Evolutionary conservation across 108 stramenopile genomes (phyloP).

Genomic region (Nitzschia sp.): DNA sequence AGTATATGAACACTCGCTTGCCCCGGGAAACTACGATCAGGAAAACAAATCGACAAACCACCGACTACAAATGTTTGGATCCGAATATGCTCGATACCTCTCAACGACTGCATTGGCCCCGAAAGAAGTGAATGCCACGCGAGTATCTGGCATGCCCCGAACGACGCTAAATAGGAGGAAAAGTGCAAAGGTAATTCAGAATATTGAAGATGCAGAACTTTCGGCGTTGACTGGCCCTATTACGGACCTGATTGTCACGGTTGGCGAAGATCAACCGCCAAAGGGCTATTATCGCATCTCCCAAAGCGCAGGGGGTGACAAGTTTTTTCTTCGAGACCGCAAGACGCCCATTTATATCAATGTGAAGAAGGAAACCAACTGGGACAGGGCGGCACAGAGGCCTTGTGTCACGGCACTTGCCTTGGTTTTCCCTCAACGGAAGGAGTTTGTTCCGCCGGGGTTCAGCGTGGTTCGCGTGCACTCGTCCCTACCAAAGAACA

Average conservation of each 20-base stretch:
- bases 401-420: conserved; percentile 83
- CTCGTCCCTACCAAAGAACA: conserved; percentile 12
- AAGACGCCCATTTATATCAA: conserved; percentile 53
- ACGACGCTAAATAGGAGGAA: conserved; percentile 7
- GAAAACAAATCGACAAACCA: neutral
- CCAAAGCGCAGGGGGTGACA: conserved; percentile 40
- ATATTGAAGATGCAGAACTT: conserved; percentile 64
- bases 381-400: conserved; percentile 87
- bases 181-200: conserved; percentile 6
- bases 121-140: conserved; percentile 3
- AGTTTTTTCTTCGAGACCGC: conserved; percentile 42
- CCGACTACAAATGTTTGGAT: conserved; percentile 80
- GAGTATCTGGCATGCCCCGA: neutral
- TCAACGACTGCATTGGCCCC: conserved; percentile 55
- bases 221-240: conserved; percentile 70
- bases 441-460: conserved; percentile 88
- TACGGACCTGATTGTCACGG: conserved; percentile 73
- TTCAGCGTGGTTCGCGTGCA: conserved; percentile 74
- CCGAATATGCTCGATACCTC: conserved; percentile 83
- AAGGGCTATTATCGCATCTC: conserved; percentile 77
- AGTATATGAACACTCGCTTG: neutral
- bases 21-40: neutral
- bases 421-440: conserved; percentile 79
- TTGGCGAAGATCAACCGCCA: conserved; percentile 59
- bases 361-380: conserved; percentile 85